Percentiles rank a stretch among this genome's conserved stretches.
Evolutionary conservation across 192 early-diverging fungal species (phyloP).

Genomic region (Backusella luteola): DNA sequence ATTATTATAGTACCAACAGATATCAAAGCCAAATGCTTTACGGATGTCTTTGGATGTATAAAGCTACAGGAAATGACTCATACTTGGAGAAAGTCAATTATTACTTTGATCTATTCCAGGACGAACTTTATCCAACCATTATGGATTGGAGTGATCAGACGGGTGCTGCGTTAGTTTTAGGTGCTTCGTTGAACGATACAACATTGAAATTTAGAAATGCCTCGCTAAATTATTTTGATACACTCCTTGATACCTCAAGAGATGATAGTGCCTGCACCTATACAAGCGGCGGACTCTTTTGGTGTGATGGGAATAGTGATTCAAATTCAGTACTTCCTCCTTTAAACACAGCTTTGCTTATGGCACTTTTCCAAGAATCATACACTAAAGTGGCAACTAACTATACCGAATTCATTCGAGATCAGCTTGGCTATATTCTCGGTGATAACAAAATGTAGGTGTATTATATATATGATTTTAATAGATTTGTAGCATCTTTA

Average conservation of each 20-base stretch:
- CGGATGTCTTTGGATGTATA: constrained; percentile 51
- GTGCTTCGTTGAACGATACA: constrained; percentile 24
- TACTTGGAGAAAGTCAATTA: constrained; percentile 36
- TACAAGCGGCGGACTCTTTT: constrained; percentile 33
- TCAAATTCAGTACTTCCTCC: constrained; percentile 16
- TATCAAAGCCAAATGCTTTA: constrained; percentile 47
- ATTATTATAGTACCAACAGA: constrained; percentile 38
- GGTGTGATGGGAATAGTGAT: constrained; percentile 11
- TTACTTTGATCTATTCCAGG: constrained; percentile 37
- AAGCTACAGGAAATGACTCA: constrained; percentile 32
- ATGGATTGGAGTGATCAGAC: constrained; percentile 49
- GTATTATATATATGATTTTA: background rate
- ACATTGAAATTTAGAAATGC: constrained; percentile 26
- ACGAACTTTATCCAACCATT: constrained; percentile 11
- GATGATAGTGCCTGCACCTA: background rate
- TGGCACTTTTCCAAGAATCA: constrained; percentile 9
- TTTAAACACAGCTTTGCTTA: constrained; percentile 27
- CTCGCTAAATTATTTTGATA: constrained; percentile 33
- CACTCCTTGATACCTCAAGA: constrained; percentile 2
- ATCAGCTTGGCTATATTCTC: background rate
- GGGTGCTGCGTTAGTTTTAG: constrained; percentile 37
- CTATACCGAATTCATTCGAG: background rate
- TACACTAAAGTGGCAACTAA: background rate
- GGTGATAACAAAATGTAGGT: background rate
- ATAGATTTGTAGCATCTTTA: background rate